These are phyloP conservation scores for Beauveria medogensis DNA, from an alignment of 2,329 filamentous ascomycete genomes.

Conservation along the genomic window DNA sequence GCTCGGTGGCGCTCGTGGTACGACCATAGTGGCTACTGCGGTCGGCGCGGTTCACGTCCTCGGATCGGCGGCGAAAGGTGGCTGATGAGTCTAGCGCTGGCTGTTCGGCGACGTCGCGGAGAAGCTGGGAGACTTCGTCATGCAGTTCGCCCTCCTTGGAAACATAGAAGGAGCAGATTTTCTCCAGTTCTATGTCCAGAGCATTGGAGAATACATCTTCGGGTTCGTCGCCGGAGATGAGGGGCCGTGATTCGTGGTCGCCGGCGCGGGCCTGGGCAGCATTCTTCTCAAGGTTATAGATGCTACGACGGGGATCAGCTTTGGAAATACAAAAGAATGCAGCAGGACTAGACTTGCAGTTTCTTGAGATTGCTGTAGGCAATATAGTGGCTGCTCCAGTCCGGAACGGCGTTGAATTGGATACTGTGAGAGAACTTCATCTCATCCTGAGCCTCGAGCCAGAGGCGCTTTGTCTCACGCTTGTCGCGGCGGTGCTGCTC, in stretches of 20 bases:
- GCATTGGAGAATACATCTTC: constrained; percentile 75
- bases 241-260: constrained; percentile 78
- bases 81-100: constrained; percentile 40
- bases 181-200: constrained; percentile 84
- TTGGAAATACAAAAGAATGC: neutral
- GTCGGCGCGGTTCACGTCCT: constrained; percentile 17
- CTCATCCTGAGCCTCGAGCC: constrained; percentile 67
- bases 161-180: constrained; percentile 85
- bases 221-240: constrained; percentile 66
- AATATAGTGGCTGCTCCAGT: constrained; percentile 98
- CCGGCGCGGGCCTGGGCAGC: constrained; percentile 53
- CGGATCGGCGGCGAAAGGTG: constrained; percentile 25
- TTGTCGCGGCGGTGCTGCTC: constrained; percentile 29
- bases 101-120: constrained; percentile 63
- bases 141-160: constrained; percentile 84
- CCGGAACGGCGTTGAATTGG: constrained; percentile 99
- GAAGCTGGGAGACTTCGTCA: constrained; percentile 68
- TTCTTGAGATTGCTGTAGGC: constrained; percentile 99
- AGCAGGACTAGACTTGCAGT: constrained; percentile 50
- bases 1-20: constrained; percentile 32
- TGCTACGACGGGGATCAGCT: constrained; percentile 42
- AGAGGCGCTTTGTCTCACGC: constrained; percentile 55
- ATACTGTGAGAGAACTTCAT: constrained; percentile 99
- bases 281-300: constrained; percentile 89
- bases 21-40: constrained; percentile 17